These are phyloP conservation scores for Nannizziopsis barbatae DNA, from an alignment of 2,329 filamentous ascomycete species.

Conservation along the genomic window DNA sequence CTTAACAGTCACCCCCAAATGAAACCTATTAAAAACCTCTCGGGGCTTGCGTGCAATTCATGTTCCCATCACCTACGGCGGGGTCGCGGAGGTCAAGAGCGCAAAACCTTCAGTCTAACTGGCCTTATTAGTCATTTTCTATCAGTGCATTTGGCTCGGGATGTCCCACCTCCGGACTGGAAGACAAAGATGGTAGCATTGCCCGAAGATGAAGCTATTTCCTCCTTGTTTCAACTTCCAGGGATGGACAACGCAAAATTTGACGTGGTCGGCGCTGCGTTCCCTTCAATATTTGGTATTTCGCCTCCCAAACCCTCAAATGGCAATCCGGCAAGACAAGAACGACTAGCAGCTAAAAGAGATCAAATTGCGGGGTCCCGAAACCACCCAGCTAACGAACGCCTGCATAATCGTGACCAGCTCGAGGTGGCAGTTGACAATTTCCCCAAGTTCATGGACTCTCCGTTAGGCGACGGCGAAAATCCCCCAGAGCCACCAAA, in stretches of 20 bases:
- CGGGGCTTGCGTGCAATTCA: conserved; percentile 45
- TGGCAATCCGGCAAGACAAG: background rate
- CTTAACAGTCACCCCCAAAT: conserved; percentile 48
- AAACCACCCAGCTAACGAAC: background rate
- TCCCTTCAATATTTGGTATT: conserved; percentile 35
- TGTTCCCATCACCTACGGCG: conserved; percentile 29
- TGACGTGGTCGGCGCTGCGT: conserved; percentile 41
- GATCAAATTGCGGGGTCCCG: background rate
- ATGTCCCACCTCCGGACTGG: conserved; percentile 40
- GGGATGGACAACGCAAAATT: conserved; percentile 50
- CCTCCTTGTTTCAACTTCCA: conserved; percentile 37
- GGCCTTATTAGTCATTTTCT: conserved; percentile 31
- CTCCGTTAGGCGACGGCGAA: conserved; percentile 13
- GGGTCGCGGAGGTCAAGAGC: conserved; percentile 14
- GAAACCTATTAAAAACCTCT: conserved; percentile 45
- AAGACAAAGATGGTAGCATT: conserved; percentile 51
- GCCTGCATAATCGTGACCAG: background rate
- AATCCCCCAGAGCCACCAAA: conserved; percentile 24
- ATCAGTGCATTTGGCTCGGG: conserved; percentile 24
- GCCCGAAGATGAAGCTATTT: conserved; percentile 34
- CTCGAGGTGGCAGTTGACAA: conserved; percentile 18
- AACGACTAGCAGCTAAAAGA: background rate
- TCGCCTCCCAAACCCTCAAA: background rate
- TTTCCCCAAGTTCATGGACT: conserved; percentile 18
- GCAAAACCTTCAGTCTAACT: conserved; percentile 23